These are phyloP conservation scores for Starmerella sirachaensis DNA, from an alignment of 805 yeast species.

Conservation along the genomic window DNA sequence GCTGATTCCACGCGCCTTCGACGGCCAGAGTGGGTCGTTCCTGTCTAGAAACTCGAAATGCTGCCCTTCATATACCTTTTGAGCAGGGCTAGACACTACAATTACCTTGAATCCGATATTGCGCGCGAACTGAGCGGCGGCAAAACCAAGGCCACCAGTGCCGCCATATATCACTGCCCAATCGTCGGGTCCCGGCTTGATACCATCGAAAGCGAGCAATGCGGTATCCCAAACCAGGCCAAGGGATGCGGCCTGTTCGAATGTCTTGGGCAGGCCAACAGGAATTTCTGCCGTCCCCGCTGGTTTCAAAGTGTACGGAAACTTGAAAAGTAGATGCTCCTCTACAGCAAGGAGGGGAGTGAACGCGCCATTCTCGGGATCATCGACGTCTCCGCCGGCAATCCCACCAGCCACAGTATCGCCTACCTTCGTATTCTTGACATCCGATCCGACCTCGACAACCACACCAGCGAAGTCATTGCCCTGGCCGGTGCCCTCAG, in stretches of 20 bases:
- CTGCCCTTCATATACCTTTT: constrained; percentile 36
- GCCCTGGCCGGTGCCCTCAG: constrained; percentile 45
- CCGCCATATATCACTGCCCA: constrained; percentile 33
- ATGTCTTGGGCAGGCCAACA: constrained; percentile 35
- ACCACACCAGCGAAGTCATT: constrained; percentile 51
- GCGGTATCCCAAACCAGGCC: constrained; percentile 44
- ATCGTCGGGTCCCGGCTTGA: constrained; percentile 11
- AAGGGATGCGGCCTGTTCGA: constrained; percentile 54
- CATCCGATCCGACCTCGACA: constrained; percentile 39
- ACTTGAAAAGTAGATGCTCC: constrained; percentile 29
- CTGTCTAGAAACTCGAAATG: constrained; percentile 41
- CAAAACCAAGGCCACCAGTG: constrained; percentile 50
- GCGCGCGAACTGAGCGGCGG: constrained; percentile 50
- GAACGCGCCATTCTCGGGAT: constrained; percentile 44
- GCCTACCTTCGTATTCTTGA: constrained; percentile 36
- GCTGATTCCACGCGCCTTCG: constrained; percentile 29
- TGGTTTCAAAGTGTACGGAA: constrained; percentile 20
- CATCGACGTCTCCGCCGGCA: constrained; percentile 40
- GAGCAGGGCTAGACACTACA: constrained; percentile 41
- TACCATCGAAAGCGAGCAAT: constrained; percentile 31
- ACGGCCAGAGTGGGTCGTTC: constrained; percentile 35
- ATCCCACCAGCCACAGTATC: constrained; percentile 43
- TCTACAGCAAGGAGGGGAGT: constrained; percentile 40
- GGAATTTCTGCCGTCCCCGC: constrained; percentile 26
- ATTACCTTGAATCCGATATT: constrained; percentile 37